These are phyloP conservation scores for Nidularia pulvinata DNA, from an alignment of 768 basidiomycete species.

Conservation along the genomic window DNA sequence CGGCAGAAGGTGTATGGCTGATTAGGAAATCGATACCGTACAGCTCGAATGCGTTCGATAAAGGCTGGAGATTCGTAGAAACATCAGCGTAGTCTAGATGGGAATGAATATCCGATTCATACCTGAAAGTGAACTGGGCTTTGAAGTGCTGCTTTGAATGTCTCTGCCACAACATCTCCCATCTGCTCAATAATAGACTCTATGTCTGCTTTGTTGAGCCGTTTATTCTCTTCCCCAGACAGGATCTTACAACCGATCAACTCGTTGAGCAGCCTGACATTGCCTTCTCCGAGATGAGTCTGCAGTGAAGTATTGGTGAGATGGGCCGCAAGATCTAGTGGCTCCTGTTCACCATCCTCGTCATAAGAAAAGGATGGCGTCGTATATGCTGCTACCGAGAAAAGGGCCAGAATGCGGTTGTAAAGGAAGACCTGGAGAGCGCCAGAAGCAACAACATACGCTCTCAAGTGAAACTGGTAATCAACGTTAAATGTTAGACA, in stretches of 20 bases:
- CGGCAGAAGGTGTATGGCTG: conserved; percentile 28
- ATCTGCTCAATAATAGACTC: conserved; percentile 60
- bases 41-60: conserved; percentile 93
- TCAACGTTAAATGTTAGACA: background rate
- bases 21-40: conserved; percentile 95
- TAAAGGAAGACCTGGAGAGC: conserved; percentile 82
- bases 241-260: conserved; percentile 66
- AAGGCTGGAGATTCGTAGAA: conserved; percentile 42
- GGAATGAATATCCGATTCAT: conserved; percentile 8
- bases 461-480: conserved; percentile 87
- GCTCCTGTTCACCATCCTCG: conserved; percentile 12
- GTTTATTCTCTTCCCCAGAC: conserved; percentile 14
- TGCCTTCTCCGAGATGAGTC: conserved; percentile 58
- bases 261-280: conserved; percentile 81
- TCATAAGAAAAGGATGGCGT: conserved; percentile 30
- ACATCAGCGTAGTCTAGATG: conserved; percentile 1
- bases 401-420: conserved; percentile 83
- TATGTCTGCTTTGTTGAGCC: conserved; percentile 29
- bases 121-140: conserved; percentile 89
- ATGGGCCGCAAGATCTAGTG: conserved; percentile 66
- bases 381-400: conserved; percentile 74
- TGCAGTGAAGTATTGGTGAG: conserved; percentile 95
- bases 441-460: conserved; percentile 81
- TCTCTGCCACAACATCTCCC: conserved; percentile 67
- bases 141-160: conserved; percentile 83